These are phyloP conservation scores for Diddensiella transvaalensis DNA, from an alignment of 805 yeast species.

Conservation along the genomic window DNA sequence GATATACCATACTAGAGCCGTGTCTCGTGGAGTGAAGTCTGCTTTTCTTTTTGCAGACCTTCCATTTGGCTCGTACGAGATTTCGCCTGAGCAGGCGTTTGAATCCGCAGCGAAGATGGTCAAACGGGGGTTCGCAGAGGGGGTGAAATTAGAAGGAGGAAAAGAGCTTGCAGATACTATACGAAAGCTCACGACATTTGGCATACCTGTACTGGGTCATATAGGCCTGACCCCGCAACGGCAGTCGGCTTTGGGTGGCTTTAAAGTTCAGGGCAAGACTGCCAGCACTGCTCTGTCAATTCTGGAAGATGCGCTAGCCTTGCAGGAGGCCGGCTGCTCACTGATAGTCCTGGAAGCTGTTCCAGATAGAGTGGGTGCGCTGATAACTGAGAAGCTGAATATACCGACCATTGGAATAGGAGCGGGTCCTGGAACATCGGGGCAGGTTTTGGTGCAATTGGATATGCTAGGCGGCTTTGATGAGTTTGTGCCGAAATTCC, in stretches of 20 bases:
- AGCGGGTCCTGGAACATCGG: slow-evolving; percentile 79
- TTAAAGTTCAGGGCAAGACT: slow-evolving; percentile 74
- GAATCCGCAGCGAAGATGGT: slow-evolving; percentile 54
- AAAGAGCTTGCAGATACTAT: slow-evolving; percentile 53
- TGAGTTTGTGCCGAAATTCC: slow-evolving; percentile 63
- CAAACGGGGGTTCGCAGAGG: slow-evolving; percentile 54
- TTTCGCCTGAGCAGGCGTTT: slow-evolving; percentile 58
- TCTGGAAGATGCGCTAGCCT: slow-evolving; percentile 59
- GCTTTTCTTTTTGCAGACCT: slow-evolving; percentile 78
- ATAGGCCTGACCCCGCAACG: slow-evolving; percentile 91
- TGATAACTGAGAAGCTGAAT: slow-evolving; percentile 53
- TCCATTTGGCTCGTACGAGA: slow-evolving; percentile 85
- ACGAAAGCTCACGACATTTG: slow-evolving; percentile 53
- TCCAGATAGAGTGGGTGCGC: slow-evolving; percentile 66
- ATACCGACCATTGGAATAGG: slow-evolving; percentile 96
- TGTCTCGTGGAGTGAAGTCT: slow-evolving; percentile 60
- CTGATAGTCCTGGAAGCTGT: slow-evolving; percentile 78
- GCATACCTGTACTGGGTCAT: slow-evolving; percentile 90
- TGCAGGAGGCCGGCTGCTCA: slow-evolving; percentile 76
- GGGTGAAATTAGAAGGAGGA: slow-evolving; percentile 85
- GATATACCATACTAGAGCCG: slow-evolving; percentile 70
- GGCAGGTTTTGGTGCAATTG: slow-evolving; percentile 85
- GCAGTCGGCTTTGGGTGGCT: slow-evolving; percentile 76
- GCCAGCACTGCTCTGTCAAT: slow-evolving; percentile 52
- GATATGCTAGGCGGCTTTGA: slow-evolving; percentile 71